These are phyloP conservation scores for Athelia psychrophila DNA, from an alignment of 1,284 basidiomycete species.

Conservation along the genomic window DNA sequence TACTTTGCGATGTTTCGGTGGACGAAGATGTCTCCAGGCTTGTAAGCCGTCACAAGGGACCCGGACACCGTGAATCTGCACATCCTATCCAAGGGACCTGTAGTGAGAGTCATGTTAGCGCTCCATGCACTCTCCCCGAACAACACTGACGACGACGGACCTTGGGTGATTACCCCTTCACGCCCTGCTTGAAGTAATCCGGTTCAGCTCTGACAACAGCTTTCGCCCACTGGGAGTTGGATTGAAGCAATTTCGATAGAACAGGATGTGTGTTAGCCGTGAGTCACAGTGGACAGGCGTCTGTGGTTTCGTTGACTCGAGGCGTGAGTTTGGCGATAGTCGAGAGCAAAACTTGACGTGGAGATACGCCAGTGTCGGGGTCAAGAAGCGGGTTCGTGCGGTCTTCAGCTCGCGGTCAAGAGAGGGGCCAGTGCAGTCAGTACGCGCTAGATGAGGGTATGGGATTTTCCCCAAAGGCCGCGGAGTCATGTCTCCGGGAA, in stretches of 20 bases:
- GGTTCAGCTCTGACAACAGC: slow-evolving; percentile 58
- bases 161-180: slow-evolving; percentile 72
- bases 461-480: too few species aligned
- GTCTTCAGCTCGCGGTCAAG: too few species aligned
- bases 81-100: slow-evolving; percentile 49
- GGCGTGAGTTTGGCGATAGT: too few species aligned
- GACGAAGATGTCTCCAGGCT: slow-evolving; percentile 64
- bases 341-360: too few species aligned
- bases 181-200: slow-evolving; percentile 56
- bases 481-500: too few species aligned
- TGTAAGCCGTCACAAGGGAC: slow-evolving; percentile 43
- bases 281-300: background rate
- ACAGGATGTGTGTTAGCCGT: slow-evolving; percentile 12
- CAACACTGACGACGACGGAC: slow-evolving; percentile 31
- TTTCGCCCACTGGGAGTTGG: slow-evolving; percentile 62
- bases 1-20: slow-evolving; percentile 61
- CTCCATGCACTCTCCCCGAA: slow-evolving; percentile 17
- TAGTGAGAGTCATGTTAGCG: background rate
- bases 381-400: too few species aligned
- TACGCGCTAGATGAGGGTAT: too few species aligned
- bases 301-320: too few species aligned
- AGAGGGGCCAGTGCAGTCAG: too few species aligned
- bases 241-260: slow-evolving; percentile 44
- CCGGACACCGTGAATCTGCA: slow-evolving; percentile 61
- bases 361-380: too few species aligned